Evolutionary conservation across 2,329 filamentous ascomycete species (phyloP).

Genomic region (Fusarium brachygibbosum): DNA sequence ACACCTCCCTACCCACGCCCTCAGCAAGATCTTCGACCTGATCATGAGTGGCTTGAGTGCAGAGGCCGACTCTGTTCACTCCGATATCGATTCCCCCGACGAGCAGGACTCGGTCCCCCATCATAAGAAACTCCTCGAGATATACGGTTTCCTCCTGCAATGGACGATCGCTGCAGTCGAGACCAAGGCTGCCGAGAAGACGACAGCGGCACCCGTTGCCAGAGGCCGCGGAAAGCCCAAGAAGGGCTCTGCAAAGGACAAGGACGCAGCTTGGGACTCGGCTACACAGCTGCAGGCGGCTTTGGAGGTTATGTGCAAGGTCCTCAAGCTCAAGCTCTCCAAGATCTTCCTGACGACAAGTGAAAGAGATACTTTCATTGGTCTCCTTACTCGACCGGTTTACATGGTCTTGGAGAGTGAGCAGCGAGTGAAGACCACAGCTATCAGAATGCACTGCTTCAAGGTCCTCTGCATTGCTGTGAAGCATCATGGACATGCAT

Average conservation of each 20-base stretch:
- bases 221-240: conserved; percentile 81
- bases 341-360: conserved; percentile 97
- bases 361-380: conserved; percentile 94
- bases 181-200: conserved; percentile 91
- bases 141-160: conserved; percentile 93
- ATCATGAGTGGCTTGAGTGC: conserved; percentile 87
- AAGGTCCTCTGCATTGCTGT: conserved; percentile 96
- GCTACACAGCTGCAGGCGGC: conserved; percentile 87
- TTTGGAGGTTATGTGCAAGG: conserved; percentile 95
- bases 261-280: conserved; percentile 89
- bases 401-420: conserved; percentile 97
- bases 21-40: conserved; percentile 94
- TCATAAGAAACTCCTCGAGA: conserved; percentile 92
- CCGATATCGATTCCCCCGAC: conserved; percentile 86
- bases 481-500: conserved; percentile 97
- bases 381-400: conserved; percentile 89
- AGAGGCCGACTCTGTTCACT: conserved; percentile 86
- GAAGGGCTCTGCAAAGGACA: conserved; percentile 84
- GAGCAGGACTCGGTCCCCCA: conserved; percentile 88
- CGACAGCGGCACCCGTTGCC: conserved; percentile 74
- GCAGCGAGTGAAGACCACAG: conserved; percentile 86
- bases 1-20: conserved; percentile 81
- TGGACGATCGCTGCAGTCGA: conserved; percentile 97
- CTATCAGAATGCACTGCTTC: conserved; percentile 96
- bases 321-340: conserved; percentile 89